Conservation (phyloP, 148 eudicot genomes). For the Gaultheria prostrata region DNA sequence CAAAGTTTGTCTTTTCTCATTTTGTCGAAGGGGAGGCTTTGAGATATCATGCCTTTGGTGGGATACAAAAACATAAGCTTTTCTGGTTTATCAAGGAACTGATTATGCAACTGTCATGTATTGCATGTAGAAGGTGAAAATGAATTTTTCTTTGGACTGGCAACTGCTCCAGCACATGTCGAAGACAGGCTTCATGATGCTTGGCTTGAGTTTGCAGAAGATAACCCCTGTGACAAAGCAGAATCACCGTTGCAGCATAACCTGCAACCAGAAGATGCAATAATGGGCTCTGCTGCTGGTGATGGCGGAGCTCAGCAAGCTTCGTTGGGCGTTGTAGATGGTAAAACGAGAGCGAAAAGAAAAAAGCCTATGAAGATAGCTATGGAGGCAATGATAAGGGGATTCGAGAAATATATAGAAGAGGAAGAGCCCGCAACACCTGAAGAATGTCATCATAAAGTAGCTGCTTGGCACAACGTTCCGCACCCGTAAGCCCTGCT, state of each 20-base stretch:
- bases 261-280: constrained; percentile 51
- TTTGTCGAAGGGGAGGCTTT: neutral
- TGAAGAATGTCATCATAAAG: constrained; percentile 61
- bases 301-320: constrained; percentile 83
- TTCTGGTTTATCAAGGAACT: neutral
- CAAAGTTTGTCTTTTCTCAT: neutral
- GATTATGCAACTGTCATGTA: neutral
- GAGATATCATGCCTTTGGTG: neutral
- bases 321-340: constrained; percentile 27
- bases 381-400: constrained; percentile 97
- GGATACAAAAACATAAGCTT: neutral
- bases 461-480: constrained; percentile 99
- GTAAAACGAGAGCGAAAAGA: constrained; percentile 42
- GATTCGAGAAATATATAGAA: constrained; percentile 57
- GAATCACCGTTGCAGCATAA: constrained; percentile 29
- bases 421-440: constrained; percentile 42
- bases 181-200: constrained; percentile 95
- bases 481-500: constrained; percentile 81
- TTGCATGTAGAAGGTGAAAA: constrained; percentile 47
- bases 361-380: constrained; percentile 67
- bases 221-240: constrained; percentile 40
- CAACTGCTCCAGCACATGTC: constrained; percentile 97
- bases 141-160: constrained; percentile 95
- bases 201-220: constrained; percentile 96
- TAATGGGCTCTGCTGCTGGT: constrained; percentile 63